These are phyloP conservation scores for Volvox africanus DNA, from an alignment of 139 green algal species.

Conservation along the genomic window DNA sequence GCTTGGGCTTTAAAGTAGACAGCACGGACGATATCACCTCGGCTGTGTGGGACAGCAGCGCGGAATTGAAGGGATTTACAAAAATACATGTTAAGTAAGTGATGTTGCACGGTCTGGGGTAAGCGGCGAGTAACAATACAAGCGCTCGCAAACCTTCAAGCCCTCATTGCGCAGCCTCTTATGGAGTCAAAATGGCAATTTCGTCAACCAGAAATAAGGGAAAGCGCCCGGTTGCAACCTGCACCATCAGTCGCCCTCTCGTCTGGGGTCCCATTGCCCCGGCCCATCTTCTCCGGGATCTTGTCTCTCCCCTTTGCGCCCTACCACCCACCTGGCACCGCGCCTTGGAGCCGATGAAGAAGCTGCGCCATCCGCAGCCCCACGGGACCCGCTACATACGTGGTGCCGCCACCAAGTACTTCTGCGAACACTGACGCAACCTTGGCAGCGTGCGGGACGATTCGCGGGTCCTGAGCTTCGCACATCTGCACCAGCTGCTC, in stretches of 20 bases:
- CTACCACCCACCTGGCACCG: constrained; percentile 26
- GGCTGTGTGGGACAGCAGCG: not conserved
- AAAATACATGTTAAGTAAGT: too few relatives aligned
- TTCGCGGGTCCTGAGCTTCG: constrained; percentile 61
- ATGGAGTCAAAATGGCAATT: not conserved
- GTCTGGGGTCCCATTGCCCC: not conserved
- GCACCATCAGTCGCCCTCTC: not conserved
- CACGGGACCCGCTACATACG: constrained; percentile 50
- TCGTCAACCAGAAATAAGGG: not conserved
- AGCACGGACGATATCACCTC: constrained; percentile 32
- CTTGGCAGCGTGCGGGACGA: constrained; percentile 71
- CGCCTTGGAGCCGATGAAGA: constrained; percentile 49
- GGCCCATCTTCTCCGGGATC: not conserved
- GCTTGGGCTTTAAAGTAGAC: constrained; percentile 51
- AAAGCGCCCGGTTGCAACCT: not conserved
- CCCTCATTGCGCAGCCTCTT: not conserved
- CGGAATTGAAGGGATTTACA: not conserved
- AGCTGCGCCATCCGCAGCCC: constrained; percentile 50
- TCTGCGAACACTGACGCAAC: constrained; percentile 56
- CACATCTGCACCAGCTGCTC: constrained; percentile 83
- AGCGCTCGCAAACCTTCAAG: not conserved
- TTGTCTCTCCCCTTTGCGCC: not conserved
- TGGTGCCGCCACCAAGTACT: constrained; percentile 58
- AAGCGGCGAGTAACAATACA: not conserved
- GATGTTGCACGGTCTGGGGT: too few relatives aligned